Evolutionary conservation across 2,329 filamentous ascomycete genomes (phyloP).

Genomic region (Colletotrichum coccodes): DNA sequence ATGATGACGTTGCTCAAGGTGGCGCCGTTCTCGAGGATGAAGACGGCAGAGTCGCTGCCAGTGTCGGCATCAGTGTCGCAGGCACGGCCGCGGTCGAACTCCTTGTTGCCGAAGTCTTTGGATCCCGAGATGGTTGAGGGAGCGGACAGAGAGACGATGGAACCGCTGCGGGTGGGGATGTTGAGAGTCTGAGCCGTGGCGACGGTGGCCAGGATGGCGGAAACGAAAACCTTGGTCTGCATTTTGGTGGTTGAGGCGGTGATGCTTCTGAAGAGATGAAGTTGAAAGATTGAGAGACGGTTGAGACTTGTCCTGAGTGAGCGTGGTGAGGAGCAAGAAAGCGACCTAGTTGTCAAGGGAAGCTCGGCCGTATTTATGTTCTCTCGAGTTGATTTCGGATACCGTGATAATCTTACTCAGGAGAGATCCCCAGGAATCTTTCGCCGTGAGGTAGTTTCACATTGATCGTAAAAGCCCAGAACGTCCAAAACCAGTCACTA

Average conservation of each 20-base stretch:
- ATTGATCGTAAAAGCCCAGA: constrained; percentile 12
- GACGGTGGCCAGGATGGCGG: constrained; percentile 23
- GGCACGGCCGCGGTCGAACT: constrained; percentile 35
- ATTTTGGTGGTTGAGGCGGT: constrained; percentile 1
- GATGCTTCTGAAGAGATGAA: neutral
- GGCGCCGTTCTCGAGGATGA: constrained; percentile 60
- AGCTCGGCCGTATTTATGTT: constrained; percentile 9
- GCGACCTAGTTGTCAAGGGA: neutral
- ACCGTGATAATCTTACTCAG: neutral
- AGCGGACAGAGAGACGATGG: constrained; percentile 35
- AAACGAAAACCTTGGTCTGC: constrained; percentile 25
- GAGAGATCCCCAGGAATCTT: neutral
- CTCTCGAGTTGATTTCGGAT: neutral
- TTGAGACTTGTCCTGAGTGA: neutral
- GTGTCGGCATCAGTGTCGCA: constrained; percentile 35
- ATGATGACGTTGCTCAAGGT: constrained; percentile 64
- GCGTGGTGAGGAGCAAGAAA: constrained; percentile 1
- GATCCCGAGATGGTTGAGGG: constrained; percentile 34
- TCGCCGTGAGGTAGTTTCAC: constrained; percentile 17
- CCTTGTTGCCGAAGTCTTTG: constrained; percentile 35
- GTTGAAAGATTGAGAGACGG: neutral
- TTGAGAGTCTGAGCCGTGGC: constrained; percentile 37
- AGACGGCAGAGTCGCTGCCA: constrained; percentile 52
- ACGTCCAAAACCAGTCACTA: neutral
- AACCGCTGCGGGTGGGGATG: constrained; percentile 37